Base-by-base conservation (phyloP, 225 moss, liverwort and hornwort species). In the Rhytidiadelphus loreus region DNA sequence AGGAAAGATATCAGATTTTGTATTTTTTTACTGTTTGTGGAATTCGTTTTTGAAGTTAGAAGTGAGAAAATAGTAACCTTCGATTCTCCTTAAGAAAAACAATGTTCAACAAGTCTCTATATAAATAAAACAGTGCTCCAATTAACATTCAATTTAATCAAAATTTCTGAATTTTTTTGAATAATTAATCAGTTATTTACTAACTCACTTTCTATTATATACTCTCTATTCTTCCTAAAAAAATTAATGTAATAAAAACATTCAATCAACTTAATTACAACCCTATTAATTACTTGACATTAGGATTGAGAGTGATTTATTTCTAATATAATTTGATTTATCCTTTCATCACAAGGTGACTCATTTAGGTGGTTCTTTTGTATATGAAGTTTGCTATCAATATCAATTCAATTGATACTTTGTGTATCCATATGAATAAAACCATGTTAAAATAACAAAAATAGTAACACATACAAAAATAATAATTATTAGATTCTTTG, bases 251-350 rank as follows among this genome's bases (percentile, higher is more conserved):
- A 18, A 46, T 30, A 46, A 29, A 46, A 1, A 30, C 9, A 11
- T 30, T 73, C 6, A 46, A 7, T 19, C 2, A 73, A 48, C 11
- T 48, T 48, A 7, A 44, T 28, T 28, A 9, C 4, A 48, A 0
- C 2, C 0, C 12, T 0, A 11, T 74, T 0, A 18, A 30, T 30
- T 19, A n/a, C n/a, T 2, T 24, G 4, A 69, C 4, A 7, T 32
- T 74, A 48, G 32, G 6, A 71, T 18, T 18, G 3, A 46, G 0
- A 6, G 4, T 32, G 20, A 17, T 19, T 74, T 4, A 46, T 48
- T 74, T 30, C 4, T 29, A 30, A 74, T 30, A 74, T 30, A 46
- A 6, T 19, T 30, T 48, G 18, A 30, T 11, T 19, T 30, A 32
- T 19, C 12, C 7, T 74, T 48, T 74, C 1, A 32, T 32, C 19